Percentiles rank a stretch among this genome's conserved stretches.
Evolutionary conservation across 768 basidiomycete genomes (phyloP).

Genomic region (Suillus subluteus): DNA sequence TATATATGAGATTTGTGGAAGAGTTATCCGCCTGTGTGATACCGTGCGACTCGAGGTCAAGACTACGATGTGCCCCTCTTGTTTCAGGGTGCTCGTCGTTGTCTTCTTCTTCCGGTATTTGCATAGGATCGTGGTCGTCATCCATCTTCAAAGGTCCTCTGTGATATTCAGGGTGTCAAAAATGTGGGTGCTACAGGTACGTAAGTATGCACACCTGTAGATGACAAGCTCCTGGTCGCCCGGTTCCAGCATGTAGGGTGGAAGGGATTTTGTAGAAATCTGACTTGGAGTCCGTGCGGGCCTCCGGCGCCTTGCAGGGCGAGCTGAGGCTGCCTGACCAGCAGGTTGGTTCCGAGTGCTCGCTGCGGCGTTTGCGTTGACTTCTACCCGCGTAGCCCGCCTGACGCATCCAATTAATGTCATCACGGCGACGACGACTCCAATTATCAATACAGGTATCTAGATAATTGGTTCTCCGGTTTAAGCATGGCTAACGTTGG

Average conservation of each 20-base stretch:
- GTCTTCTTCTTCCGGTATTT: slow-evolving; percentile 26
- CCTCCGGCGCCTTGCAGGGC: slow-evolving; percentile 38
- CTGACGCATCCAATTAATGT: slow-evolving; percentile 27
- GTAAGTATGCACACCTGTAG: slow-evolving; percentile 41
- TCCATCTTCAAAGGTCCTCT: slow-evolving; percentile 33
- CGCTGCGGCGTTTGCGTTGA: neutral
- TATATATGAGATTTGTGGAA: slow-evolving; percentile 25
- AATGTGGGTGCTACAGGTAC: neutral
- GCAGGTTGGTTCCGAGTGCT: slow-evolving; percentile 16
- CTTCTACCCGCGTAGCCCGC: slow-evolving; percentile 17
- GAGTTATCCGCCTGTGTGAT: slow-evolving; percentile 24
- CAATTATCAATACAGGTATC: slow-evolving; percentile 33
- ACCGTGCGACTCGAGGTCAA: slow-evolving; percentile 30
- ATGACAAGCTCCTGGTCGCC: slow-evolving; percentile 84
- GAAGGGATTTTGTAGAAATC: slow-evolving; percentile 76
- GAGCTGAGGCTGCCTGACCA: slow-evolving; percentile 12
- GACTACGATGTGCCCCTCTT: slow-evolving; percentile 16
- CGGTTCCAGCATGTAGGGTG: slow-evolving; percentile 82
- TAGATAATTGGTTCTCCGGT: slow-evolving; percentile 2
- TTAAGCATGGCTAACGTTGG: neutral
- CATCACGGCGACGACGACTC: slow-evolving; percentile 24
- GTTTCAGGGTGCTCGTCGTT: slow-evolving; percentile 26
- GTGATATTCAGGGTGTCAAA: neutral
- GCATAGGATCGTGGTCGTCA: slow-evolving; percentile 25
- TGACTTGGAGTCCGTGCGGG: slow-evolving; percentile 73